A percentile compares a stretch with the other conserved stretches of the same genome.
Conservation (phyloP, 495 filamentous ascomycete species). For the Tuber indicum region DNA sequence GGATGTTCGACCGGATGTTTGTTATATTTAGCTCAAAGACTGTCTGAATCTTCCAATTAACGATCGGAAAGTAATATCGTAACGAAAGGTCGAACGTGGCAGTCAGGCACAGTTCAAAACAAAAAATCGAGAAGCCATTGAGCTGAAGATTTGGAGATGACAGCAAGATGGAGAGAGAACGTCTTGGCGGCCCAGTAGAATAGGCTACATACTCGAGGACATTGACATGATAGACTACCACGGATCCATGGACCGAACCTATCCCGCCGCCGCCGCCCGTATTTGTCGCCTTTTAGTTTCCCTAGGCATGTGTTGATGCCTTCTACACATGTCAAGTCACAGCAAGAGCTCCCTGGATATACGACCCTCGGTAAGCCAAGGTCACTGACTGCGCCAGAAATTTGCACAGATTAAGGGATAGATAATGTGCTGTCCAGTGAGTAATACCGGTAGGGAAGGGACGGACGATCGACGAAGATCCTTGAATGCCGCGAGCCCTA, state of each 20-base stretch:
- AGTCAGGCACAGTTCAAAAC: neutral
- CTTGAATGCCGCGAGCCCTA: neutral
- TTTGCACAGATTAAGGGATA: neutral
- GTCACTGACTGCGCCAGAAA: neutral
- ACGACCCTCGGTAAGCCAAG: neutral
- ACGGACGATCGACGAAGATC: neutral
- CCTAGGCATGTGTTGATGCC: neutral
- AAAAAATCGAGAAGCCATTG: neutral
- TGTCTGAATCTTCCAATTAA: neutral
- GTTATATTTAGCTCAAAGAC: neutral
- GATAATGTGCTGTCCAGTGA: neutral
- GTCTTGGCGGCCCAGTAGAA: neutral
- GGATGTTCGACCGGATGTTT: neutral
- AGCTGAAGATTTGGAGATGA: neutral
- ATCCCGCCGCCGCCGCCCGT: neutral
- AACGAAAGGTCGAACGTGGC: neutral
- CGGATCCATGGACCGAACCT: neutral
- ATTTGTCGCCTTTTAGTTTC: neutral
- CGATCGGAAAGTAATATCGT: neutral
- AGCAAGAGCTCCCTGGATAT: neutral
- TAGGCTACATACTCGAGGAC: neutral
- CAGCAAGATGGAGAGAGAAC: neutral
- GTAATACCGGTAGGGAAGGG: neutral
- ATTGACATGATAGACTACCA: neutral
- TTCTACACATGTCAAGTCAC: neutral